Conservation (phyloP, 257 asterid genomes). For the Eucommia ulmoides region DNA sequence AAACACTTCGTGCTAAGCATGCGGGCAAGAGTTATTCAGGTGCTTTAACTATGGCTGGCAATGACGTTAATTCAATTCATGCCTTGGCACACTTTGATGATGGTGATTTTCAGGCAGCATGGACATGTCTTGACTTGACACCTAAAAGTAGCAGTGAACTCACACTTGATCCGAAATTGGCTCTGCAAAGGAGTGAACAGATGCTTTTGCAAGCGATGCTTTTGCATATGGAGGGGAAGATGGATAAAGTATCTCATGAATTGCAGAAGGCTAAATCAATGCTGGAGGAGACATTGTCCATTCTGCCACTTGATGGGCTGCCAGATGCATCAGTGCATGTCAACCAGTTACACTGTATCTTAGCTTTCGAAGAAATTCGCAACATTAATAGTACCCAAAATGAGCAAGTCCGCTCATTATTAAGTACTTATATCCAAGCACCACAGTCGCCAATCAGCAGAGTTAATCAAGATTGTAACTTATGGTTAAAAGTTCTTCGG, state of each 20-base stretch:
- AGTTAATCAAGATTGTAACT: conserved; percentile 72
- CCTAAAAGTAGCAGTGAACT: conserved; percentile 86
- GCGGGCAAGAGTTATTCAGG: conserved; percentile 87
- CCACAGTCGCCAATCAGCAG: conserved; percentile 51
- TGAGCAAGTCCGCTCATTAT: conserved; percentile 32
- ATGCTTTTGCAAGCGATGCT: conserved; percentile 99
- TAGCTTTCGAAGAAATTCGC: conserved; percentile 67
- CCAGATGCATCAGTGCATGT: conserved; percentile 76
- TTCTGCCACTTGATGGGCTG: conserved; percentile 81
- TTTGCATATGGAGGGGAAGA: conserved; percentile 60
- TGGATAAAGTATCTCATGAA: conserved; percentile 63
- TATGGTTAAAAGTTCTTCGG: conserved; percentile 92
- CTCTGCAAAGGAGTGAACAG: conserved; percentile 96
- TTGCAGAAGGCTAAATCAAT: conserved; percentile 71
- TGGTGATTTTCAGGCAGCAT: conserved; percentile 77
- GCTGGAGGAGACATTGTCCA: conserved; percentile 72
- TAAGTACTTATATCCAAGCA: conserved; percentile 56
- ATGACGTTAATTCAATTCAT: conserved; percentile 79
- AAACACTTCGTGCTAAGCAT: conserved; percentile 72
- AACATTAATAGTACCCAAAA: conserved; percentile 34
- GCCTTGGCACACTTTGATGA: conserved; percentile 93
- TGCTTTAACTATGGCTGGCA: conserved; percentile 93
- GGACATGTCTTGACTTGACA: conserved; percentile 96
- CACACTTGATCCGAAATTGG: conserved; percentile 88
- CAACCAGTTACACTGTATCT: conserved; percentile 73